Evolutionary conservation across 495 filamentous ascomycete genomes (phyloP), one percentile per base, ranked within the genome.

Genomic region (Daldinia bambusicola): DNA sequence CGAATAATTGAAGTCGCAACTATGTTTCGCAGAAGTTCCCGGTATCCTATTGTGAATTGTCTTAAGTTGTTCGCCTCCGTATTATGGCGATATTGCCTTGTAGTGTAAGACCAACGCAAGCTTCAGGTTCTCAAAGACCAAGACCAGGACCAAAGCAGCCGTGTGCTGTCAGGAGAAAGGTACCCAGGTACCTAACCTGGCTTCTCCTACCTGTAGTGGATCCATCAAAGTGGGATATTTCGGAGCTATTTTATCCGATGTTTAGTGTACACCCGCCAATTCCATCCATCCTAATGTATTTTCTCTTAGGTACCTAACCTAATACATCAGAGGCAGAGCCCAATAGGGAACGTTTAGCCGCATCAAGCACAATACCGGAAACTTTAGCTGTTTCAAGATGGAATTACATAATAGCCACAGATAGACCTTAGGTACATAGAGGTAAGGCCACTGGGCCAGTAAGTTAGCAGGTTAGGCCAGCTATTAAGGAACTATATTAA

Each of bases 131-230:
- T 43, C 43, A 48, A 48, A 22, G 43, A 48, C 43, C 43, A 48
- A 48, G 43, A 48, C 43, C 43, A 48, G 16, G 34, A 36, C 34
- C 34, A 36, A 36, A 51, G 37, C 32, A 62, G 52, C 30, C 50
- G 30, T 38, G 22, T 43, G 38, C 40, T 45, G 13, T 43, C 57
- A 43, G 37, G 16, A 40, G 57, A n/a, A 60, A 32, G 57, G 40
- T 60, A 60, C 57, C 22, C 45, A 7, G 57, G 57, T 60, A 60
- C 57, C 26, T 53, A 53, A 13, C 22, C 50, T 53, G 7, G 34
- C 34, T 26, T 32, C 2, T 31, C 48, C 14, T 18, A 48, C 20
- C 9, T 9, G 18, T 26, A 9, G 36, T 58, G 16, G 51, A 32
- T n/a, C 51, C 26, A 20, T 48, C 0, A 10, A 48, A 48, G 43